Evolutionary conservation across 306 rosid genomes (phyloP).

Genomic region (Gastrolobium villosum): DNA sequence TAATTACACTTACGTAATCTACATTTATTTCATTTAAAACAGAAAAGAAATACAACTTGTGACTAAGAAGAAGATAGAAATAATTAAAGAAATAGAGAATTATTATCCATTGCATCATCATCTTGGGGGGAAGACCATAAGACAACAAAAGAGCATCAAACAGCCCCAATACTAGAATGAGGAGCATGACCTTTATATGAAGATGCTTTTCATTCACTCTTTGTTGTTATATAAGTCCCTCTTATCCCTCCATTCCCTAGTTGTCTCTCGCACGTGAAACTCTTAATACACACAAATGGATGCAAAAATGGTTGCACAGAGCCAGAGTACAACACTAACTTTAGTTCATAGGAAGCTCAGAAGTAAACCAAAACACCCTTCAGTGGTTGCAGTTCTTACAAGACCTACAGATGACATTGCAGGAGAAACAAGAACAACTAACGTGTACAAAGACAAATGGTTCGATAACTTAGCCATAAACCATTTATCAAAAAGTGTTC

Average conservation of each 20-base stretch:
- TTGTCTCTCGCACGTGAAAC: constrained; percentile 6
- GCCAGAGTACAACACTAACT: constrained; percentile 41
- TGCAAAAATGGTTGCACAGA: constrained; percentile 52
- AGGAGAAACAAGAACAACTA: constrained; percentile 46
- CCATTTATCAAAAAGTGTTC: constrained; percentile 74
- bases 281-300: constrained; percentile 56
- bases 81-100: neutral
- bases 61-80: neutral
- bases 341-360: constrained; percentile 42
- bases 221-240: constrained; percentile 34
- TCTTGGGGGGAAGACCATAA: neutral
- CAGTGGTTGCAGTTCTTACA: constrained; percentile 59
- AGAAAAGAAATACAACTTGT: neutral
- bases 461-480: constrained; percentile 75
- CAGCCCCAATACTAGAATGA: neutral
- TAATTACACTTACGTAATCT: neutral
- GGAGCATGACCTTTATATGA: neutral
- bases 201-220: constrained; percentile 54
- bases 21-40: neutral
- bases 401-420: constrained; percentile 47
- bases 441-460: constrained; percentile 68
- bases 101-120: neutral
- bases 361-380: constrained; percentile 33
- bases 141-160: constrained; percentile 32
- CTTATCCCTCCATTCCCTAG: neutral